These are phyloP conservation scores for Lophiostoma macrostomum DNA, from an alignment of 495 filamentous ascomycete genomes.

Conservation along the genomic window DNA sequence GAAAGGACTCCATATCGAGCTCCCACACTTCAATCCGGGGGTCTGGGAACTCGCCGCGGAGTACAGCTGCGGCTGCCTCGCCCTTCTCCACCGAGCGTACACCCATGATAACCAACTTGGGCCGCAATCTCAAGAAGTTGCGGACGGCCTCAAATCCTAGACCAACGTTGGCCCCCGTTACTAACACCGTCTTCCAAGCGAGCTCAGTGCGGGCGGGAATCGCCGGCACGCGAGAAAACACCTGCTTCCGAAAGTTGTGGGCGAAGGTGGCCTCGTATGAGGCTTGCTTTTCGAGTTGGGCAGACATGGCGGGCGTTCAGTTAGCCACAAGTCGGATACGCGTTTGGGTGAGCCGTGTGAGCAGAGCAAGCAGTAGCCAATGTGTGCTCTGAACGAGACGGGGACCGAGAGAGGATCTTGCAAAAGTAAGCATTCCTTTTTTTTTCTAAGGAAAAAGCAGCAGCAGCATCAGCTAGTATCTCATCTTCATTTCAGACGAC, in stretches of 20 bases:
- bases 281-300: neutral
- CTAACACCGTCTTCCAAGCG: slow-evolving; percentile 32
- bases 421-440: no score
- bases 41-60: slow-evolving; percentile 43
- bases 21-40: slow-evolving; percentile 49
- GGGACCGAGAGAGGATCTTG: no score
- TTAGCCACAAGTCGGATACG: no score
- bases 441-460: no score
- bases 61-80: slow-evolving; percentile 42
- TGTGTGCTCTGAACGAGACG: no score
- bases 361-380: no score
- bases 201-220: neutral
- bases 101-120: slow-evolving; percentile 34
- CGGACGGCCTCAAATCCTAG: slow-evolving; percentile 35
- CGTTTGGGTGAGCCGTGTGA: no score
- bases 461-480: no score
- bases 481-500: no score
- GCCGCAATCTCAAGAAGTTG: slow-evolving; percentile 31
- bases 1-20: slow-evolving; percentile 53
- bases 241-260: neutral
- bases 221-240: neutral
- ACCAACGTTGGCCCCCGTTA: slow-evolving; percentile 35
- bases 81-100: slow-evolving; percentile 45
- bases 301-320: no score
- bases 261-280: neutral